A percentile compares a stretch with the other conserved stretches of the same genome.
These are phyloP conservation scores for Apiospora saccharicola DNA, from an alignment of 2,329 filamentous ascomycete genomes.

Conservation along the genomic window DNA sequence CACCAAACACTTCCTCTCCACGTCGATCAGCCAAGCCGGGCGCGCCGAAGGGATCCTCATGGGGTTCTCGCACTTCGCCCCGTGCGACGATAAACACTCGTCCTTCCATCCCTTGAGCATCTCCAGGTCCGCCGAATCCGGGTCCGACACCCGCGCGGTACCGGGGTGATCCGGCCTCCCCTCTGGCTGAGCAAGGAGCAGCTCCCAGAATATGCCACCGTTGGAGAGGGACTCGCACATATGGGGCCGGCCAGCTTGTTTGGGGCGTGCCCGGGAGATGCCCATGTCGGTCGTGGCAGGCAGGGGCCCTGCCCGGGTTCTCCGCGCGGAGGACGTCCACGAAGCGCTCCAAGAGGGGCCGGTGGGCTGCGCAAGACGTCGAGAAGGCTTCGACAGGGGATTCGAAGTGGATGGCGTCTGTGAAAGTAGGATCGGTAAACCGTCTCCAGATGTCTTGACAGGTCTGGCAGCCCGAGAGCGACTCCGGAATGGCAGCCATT, in stretches of 20 bases:
- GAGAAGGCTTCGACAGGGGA: not conserved
- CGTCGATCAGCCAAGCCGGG: not conserved
- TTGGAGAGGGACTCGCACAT: not conserved
- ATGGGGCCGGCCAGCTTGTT: not conserved
- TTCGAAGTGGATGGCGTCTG: not conserved
- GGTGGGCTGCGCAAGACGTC: not conserved
- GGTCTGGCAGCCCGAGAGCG: not conserved
- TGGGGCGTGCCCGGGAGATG: not conserved
- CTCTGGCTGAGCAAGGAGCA: not conserved
- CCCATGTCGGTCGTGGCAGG: not conserved
- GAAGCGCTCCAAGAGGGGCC: not conserved
- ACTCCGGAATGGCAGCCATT: not conserved
- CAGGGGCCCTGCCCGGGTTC: not conserved
- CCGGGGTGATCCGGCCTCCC: not conserved
- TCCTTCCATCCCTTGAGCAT: not conserved
- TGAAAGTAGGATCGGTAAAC: not conserved
- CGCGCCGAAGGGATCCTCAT: not conserved
- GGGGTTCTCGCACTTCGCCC: not conserved
- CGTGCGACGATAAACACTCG: not conserved
- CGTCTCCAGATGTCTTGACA: not conserved
- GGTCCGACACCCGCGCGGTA: not conserved
- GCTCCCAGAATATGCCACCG: not conserved
- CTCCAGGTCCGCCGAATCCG: not conserved
- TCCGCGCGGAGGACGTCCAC: not conserved
- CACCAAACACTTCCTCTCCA: not conserved